Evolutionary conservation across 2,329 filamentous ascomycete genomes (phyloP).

Genomic region (Pseudogymnoascus sp.): DNA sequence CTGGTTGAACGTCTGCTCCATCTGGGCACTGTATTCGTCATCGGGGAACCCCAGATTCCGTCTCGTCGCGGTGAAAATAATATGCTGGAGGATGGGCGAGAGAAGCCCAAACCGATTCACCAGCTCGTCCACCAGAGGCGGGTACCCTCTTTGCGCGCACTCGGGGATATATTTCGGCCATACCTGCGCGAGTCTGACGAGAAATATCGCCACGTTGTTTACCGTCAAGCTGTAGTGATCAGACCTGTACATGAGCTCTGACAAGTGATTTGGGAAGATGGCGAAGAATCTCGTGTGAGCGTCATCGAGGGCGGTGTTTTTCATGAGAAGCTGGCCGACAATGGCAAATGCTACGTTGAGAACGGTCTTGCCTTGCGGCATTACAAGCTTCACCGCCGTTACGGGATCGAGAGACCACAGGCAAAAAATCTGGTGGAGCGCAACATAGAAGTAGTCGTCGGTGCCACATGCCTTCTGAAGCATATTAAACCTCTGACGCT

Average conservation of each 20-base stretch:
- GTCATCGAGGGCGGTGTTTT: constrained; percentile 36
- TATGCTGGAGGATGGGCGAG: constrained; percentile 45
- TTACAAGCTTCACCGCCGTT: constrained; percentile 32
- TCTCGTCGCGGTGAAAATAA: constrained; percentile 45
- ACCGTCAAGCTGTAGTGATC: constrained; percentile 28
- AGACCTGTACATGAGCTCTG: constrained; percentile 24
- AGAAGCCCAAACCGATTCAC: constrained; percentile 38
- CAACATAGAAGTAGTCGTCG: constrained; percentile 56
- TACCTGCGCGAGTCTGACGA: constrained; percentile 35
- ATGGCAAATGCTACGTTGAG: constrained; percentile 29
- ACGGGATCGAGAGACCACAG: constrained; percentile 39
- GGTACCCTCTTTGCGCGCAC: constrained; percentile 37
- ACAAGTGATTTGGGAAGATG: constrained; percentile 37
- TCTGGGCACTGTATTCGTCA: constrained; percentile 26
- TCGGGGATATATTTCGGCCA: constrained; percentile 34
- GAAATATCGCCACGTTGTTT: constrained; percentile 36
- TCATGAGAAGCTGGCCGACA: constrained; percentile 38
- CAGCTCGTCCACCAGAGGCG: constrained; percentile 52
- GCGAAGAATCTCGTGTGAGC: constrained; percentile 38
- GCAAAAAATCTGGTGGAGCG: constrained; percentile 59
- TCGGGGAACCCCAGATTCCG: constrained; percentile 39
- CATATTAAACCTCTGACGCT: constrained; percentile 44
- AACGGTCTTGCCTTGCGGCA: constrained; percentile 22
- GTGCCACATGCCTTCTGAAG: constrained; percentile 47
- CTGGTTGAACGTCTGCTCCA: constrained; percentile 32